Evolutionary conservation across 1,139 yeast genomes (phyloP).

Genomic region (Blastobotrys capitulatus): DNA sequence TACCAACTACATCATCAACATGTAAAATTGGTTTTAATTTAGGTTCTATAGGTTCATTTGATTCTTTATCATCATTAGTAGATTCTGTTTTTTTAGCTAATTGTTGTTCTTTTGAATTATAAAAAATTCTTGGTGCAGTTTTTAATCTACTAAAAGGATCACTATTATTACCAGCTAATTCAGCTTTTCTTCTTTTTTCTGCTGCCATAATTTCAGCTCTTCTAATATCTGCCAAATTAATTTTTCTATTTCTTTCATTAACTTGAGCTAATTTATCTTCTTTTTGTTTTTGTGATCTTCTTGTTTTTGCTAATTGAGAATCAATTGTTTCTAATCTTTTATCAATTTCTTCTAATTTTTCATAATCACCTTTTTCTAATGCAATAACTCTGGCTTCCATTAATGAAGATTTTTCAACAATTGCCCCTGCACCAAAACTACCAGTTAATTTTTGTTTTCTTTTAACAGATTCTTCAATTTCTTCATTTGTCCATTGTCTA

Average conservation of each 20-base stretch:
- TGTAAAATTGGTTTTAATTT: conserved; percentile 20
- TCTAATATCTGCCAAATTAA: conserved; percentile 71
- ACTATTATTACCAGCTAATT: conserved; percentile 43
- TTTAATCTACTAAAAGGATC: conserved; percentile 90
- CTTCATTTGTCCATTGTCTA: conserved; percentile 64
- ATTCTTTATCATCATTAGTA: conserved; percentile 25
- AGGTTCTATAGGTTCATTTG: background rate
- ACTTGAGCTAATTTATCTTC: conserved; percentile 51
- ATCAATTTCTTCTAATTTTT: conserved; percentile 49
- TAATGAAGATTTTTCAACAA: conserved; percentile 65
- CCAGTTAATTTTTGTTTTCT: conserved; percentile 59
- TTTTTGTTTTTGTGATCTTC: conserved; percentile 10
- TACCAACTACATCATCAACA: conserved; percentile 44
- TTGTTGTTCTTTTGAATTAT: conserved; percentile 37
- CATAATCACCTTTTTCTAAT: conserved; percentile 53
- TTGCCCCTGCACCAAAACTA: conserved; percentile 67
- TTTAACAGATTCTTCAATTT: conserved; percentile 74
- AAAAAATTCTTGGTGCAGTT: conserved; percentile 80
- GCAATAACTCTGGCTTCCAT: conserved; percentile 77
- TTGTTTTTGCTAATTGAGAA: conserved; percentile 8
- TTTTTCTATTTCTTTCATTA: conserved; percentile 75
- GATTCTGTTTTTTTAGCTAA: conserved; percentile 28
- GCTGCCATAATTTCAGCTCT: conserved; percentile 68
- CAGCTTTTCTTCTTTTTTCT: conserved; percentile 49
- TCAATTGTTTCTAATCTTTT: conserved; percentile 39